These are phyloP conservation scores for Solanum clarkiae DNA, from an alignment of 257 asterid species.

Conservation along the genomic window DNA sequence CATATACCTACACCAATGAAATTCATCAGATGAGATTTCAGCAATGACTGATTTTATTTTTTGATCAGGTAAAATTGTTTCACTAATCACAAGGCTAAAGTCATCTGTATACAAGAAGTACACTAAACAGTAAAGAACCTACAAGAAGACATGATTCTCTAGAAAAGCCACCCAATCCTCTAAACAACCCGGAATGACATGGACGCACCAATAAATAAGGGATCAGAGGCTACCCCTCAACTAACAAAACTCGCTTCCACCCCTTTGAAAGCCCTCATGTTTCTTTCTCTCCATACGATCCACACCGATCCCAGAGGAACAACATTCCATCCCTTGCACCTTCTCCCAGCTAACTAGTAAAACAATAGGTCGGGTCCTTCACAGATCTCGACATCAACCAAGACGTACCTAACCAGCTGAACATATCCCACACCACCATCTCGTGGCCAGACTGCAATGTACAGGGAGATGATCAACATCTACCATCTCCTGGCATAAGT, in stretches of 20 bases:
- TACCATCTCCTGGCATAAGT: background rate
- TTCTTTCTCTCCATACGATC: background rate
- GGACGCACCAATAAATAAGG: background rate
- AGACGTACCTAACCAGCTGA: background rate
- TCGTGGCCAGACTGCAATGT: background rate
- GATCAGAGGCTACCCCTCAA: background rate
- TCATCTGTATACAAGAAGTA: background rate
- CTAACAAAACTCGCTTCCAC: background rate
- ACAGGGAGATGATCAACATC: background rate
- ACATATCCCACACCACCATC: background rate
- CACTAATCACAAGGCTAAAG: background rate
- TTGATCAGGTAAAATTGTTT: background rate
- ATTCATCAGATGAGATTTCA: background rate
- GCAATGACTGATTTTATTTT: background rate
- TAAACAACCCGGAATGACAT: background rate
- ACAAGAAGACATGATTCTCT: background rate
- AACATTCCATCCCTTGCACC: background rate
- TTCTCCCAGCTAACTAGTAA: background rate
- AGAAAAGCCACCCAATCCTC: background rate
- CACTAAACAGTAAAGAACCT: background rate
- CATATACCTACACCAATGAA: conserved; percentile 58
- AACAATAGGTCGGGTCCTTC: background rate
- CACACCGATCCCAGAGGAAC: background rate
- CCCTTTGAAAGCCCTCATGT: background rate
- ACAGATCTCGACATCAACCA: background rate